Conservation (phyloP, 148 eudicot genomes). For the Nyssa sinensis region DNA sequence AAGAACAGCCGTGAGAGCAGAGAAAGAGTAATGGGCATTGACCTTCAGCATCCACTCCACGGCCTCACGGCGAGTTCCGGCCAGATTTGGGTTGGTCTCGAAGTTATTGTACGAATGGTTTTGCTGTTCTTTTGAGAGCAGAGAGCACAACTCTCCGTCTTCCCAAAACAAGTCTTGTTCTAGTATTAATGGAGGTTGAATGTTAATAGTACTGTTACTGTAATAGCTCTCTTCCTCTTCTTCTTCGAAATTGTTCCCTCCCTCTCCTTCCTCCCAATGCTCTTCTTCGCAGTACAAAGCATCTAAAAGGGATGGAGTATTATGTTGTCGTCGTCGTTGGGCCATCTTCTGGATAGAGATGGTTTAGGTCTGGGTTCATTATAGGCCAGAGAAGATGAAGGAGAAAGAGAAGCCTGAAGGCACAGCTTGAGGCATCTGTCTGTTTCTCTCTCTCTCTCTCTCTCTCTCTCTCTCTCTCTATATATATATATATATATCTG, state of each 20-base stretch:
- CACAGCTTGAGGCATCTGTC: slow-evolving; percentile 10
- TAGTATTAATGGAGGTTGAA: slow-evolving; percentile 1
- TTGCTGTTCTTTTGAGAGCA: slow-evolving; percentile 40
- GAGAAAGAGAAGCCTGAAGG: slow-evolving; percentile 15
- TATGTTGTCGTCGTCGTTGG: slow-evolving; percentile 11
- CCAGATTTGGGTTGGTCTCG: slow-evolving; percentile 14
- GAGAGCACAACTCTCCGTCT: slow-evolving; percentile 43
- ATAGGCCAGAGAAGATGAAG: slow-evolving; percentile 10
- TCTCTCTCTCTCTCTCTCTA: background rate
- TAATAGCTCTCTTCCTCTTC: slow-evolving; percentile 5
- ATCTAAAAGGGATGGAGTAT: slow-evolving; percentile 26
- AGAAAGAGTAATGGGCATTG: slow-evolving; percentile 34
- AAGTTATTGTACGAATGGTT: slow-evolving; percentile 2
- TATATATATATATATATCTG: too few relatives aligned
- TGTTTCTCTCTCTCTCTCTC: slow-evolving; percentile 4
- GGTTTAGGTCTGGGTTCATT: slow-evolving; percentile 19
- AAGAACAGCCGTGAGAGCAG: slow-evolving; percentile 40
- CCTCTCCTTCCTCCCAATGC: slow-evolving; percentile 21
- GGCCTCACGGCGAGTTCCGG: slow-evolving; percentile 26
- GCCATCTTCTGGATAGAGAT: slow-evolving; percentile 35
- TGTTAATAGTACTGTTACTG: slow-evolving; percentile 3
- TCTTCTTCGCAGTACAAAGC: slow-evolving; percentile 45
- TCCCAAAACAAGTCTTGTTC: slow-evolving; percentile 54
- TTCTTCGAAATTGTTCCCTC: background rate
- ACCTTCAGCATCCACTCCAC: slow-evolving; percentile 41